Base-by-base conservation (phyloP, 176 grass and related monocot genomes). In the Triticum turgidum region DNA sequence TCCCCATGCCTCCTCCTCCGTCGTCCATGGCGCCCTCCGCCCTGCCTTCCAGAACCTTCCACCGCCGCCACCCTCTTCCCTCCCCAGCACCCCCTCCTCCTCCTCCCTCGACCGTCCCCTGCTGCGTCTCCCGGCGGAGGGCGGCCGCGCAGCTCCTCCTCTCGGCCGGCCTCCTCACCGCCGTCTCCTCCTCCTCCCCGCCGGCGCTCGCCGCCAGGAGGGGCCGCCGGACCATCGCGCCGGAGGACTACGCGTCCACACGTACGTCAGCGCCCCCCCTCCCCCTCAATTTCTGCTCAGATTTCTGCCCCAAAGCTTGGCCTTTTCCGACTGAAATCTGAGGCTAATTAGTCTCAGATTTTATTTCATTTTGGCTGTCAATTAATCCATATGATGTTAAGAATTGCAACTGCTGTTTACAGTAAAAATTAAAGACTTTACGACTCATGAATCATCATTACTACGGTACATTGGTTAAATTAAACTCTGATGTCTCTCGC, bases 161-260 rank as follows among this genome's bases (percentile, higher is more conserved):
- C 77, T 77, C 82, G 38, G 70, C 82, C 77, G 82, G 89, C 27
- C 64, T 91, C 82, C 34, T 88, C 38, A 82, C 64, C 13, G 39
- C 82, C 70, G 62, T 81, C 82, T 77, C 72, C 24, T 61, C 72
- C 24, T 61, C 65, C 81, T 76, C 66, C 41, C 79, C 56, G 45
- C 80, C 79, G 30, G 80, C 89, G 22, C 69, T 85, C 15, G 89
- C 89, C 17, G 90, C 86, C 6, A 83, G 88, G 80, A 84, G 88
- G 86, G 91, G 85, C 22, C 87, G 93, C 64, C 80, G 56, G 83
- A 81, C n/a, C 14, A 66, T 95, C 1, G 44, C 78, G 33, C 83
- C 34, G 42, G 88, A 92, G 69, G 82, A 92, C 10, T 95, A 89
- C 65, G 30, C 15, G 35, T 84, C 90, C 63, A 73, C 93, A 39